Conservation (phyloP, 257 asterid species). For the Plantago major region DNA sequence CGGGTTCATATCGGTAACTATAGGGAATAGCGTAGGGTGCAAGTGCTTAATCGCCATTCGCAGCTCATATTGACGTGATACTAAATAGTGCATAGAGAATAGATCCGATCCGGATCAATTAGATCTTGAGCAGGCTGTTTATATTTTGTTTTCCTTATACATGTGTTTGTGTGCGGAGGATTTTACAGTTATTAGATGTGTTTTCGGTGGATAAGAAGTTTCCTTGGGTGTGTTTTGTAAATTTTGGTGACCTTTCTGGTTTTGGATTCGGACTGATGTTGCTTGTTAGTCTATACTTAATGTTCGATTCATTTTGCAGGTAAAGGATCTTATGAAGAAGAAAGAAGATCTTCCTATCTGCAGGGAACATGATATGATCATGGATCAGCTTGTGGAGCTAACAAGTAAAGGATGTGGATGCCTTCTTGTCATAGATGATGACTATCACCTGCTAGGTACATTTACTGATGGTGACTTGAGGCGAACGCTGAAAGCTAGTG, state of each 20-base stretch:
- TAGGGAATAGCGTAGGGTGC: too few species aligned
- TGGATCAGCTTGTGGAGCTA: constrained; percentile 92
- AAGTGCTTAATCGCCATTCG: too few species aligned
- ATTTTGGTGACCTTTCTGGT: too few species aligned
- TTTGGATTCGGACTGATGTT: not conserved
- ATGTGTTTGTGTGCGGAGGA: too few species aligned
- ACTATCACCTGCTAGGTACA: constrained; percentile 67
- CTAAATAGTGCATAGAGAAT: too few species aligned
- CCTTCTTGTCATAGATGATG: constrained; percentile 68
- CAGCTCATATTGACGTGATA: too few species aligned
- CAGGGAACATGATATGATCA: constrained; percentile 70
- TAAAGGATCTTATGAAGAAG: constrained; percentile 89
- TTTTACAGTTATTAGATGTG: not conserved
- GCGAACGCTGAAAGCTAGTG: constrained; percentile 83
- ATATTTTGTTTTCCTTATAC: not conserved
- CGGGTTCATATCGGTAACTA: too few species aligned
- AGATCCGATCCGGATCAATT: too few species aligned
- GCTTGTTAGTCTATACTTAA: not conserved
- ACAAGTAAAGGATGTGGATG: constrained; percentile 96
- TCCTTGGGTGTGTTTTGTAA: not conserved
- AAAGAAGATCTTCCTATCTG: constrained; percentile 79
- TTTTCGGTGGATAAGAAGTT: not conserved
- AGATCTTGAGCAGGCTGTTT: not conserved
- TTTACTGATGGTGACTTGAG: constrained; percentile 93
- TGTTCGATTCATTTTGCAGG: constrained; percentile 36